Evolutionary conservation across 306 rosid genomes (phyloP).

Genomic region (Gynostemma pentaphyllum): DNA sequence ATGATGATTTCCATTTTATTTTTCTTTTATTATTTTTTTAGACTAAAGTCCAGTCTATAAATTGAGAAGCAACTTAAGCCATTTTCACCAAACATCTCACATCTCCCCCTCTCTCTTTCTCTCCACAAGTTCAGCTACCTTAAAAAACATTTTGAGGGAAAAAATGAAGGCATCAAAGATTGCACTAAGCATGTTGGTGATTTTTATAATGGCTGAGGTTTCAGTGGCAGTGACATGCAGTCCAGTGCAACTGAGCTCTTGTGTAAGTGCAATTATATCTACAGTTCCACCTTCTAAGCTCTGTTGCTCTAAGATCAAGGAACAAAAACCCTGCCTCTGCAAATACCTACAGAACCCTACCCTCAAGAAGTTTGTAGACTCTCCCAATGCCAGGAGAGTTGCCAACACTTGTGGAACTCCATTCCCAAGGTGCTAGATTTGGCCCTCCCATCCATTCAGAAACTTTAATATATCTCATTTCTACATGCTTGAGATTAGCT

Average conservation of each 20-base stretch:
- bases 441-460: not conserved
- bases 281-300: conserved; percentile 59
- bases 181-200: conserved; percentile 33
- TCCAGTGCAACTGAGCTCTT: conserved; percentile 66
- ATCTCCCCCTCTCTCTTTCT: conserved; percentile 3
- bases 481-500: conserved; percentile 7
- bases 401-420: conserved; percentile 93
- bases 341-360: conserved; percentile 79
- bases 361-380: conserved; percentile 75
- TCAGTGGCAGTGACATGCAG: conserved; percentile 75
- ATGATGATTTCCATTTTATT: not conserved
- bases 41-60: conserved; percentile 31
- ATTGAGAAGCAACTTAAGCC: conserved; percentile 34
- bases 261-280: conserved; percentile 80
- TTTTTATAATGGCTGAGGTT: conserved; percentile 38
- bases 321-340: conserved; percentile 95
- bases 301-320: conserved; percentile 88
- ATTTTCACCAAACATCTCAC: conserved; percentile 19
- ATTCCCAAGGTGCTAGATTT: conserved; percentile 59
- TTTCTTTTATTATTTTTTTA: not conserved
- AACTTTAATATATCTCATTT: not conserved
- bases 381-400: conserved; percentile 92
- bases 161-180: conserved; percentile 49
- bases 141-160: not conserved
- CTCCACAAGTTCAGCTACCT: not conserved